phyloP scores from a whole-genome alignment of 441 rosid species.

The Metrosideros polymorpha region DNA sequence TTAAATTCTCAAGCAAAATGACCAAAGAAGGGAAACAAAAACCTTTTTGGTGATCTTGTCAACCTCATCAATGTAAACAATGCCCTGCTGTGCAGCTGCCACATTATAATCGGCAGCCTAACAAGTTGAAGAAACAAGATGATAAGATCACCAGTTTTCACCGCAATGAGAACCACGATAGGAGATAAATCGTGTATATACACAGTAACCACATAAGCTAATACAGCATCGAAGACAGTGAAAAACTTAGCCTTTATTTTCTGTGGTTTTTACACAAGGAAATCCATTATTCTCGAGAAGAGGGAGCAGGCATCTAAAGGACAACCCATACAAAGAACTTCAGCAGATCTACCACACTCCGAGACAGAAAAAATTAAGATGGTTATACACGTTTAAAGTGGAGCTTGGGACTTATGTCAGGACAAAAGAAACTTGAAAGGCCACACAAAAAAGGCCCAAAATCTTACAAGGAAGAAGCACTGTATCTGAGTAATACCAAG shows the following conservation, averaged over 20 bases:
- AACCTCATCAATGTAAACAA: constrained; percentile 96
- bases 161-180: neutral
- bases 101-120: constrained; percentile 97
- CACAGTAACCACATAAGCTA: neutral
- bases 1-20: neutral
- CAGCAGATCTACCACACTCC: neutral
- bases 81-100: constrained; percentile 99
- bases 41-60: constrained; percentile 99
- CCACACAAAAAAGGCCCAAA: neutral
- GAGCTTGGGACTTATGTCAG: neutral
- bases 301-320: neutral
- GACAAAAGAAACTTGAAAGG: neutral
- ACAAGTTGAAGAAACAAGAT: neutral
- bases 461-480: neutral
- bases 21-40: neutral
- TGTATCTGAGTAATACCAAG: neutral
- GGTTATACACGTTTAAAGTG: neutral
- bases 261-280: neutral
- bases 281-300: neutral
- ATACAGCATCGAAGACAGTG: neutral
- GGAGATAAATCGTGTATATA: neutral
- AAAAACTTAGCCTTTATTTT: neutral
- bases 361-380: neutral
- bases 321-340: neutral
- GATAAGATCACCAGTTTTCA: neutral